A percentile compares a stretch with the other conserved stretches of the same genome.
Evolutionary conservation across 225 moss, liverwort and hornwort genomes (phyloP).

Genomic region (Pseudisothecium myosuroides): DNA sequence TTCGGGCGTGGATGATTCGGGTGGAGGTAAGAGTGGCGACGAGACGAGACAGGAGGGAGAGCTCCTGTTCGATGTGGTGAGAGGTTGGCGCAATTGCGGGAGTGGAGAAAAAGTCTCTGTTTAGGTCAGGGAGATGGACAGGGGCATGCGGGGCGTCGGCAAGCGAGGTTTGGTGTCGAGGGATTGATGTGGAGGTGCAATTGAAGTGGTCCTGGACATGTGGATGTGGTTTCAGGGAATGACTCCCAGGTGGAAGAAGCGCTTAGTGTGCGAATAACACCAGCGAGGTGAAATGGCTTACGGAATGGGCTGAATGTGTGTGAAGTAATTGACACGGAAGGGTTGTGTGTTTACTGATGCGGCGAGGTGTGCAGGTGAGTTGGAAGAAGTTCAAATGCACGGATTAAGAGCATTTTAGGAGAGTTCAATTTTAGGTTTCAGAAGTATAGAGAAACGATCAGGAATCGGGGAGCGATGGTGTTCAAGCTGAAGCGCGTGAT

Average conservation of each 20-base stretch:
- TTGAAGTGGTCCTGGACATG: background rate
- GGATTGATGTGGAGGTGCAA: background rate
- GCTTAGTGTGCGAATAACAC: background rate
- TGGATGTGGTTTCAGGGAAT: background rate
- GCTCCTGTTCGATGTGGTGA: background rate
- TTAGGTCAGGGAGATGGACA: background rate
- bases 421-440: background rate
- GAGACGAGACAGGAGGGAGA: background rate
- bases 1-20: background rate
- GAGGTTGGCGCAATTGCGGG: background rate
- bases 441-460: background rate
- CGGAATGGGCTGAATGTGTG: background rate
- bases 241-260: background rate
- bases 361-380: background rate
- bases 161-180: background rate
- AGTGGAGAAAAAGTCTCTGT: background rate
- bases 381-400: background rate
- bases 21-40: background rate
- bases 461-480: slow-evolving; percentile 5
- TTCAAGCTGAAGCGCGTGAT: slow-evolving; percentile 57
- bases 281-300: background rate
- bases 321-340: background rate
- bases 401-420: background rate
- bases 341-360: background rate
- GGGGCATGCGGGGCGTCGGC: background rate